Percentiles rank a stretch among this genome's conserved stretches.
These are phyloP conservation scores for Xylariomycetidae sp. DNA, from an alignment of 2,329 filamentous ascomycete genomes.

Conservation along the genomic window DNA sequence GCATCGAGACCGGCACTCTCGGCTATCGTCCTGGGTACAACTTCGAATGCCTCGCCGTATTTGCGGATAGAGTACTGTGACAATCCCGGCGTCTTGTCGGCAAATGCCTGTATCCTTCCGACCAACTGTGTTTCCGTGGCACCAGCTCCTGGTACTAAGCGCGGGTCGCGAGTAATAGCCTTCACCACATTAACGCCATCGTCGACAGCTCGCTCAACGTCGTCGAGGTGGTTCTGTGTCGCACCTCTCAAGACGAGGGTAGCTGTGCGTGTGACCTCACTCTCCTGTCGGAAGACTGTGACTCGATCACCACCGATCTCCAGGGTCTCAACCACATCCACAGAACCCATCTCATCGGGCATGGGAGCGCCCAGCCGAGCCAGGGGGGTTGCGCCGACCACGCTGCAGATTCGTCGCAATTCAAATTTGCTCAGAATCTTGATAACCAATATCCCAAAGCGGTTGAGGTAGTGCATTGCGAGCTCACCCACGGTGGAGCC, in stretches of 20 bases:
- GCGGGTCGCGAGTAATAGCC: slow-evolving; percentile 88
- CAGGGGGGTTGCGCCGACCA: slow-evolving; percentile 93
- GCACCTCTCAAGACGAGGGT: slow-evolving; percentile 92
- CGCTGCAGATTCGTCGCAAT: slow-evolving; percentile 86
- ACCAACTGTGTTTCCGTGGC: slow-evolving; percentile 92
- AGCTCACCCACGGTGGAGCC: slow-evolving; percentile 93
- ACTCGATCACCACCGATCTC: slow-evolving; percentile 98
- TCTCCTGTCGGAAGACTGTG: slow-evolving; percentile 96
- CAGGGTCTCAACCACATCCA: slow-evolving; percentile 92
- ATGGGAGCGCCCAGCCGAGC: slow-evolving; percentile 93
- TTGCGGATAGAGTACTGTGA: slow-evolving; percentile 97
- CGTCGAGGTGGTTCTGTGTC: slow-evolving; percentile 96
- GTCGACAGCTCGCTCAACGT: slow-evolving; percentile 93
- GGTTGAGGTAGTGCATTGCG: slow-evolving; percentile 95
- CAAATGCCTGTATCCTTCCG: slow-evolving; percentile 83
- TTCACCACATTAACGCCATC: slow-evolving; percentile 98
- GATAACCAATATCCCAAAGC: slow-evolving; percentile 91
- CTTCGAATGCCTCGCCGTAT: slow-evolving; percentile 95
- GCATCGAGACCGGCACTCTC: slow-evolving; percentile 94
- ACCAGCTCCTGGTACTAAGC: slow-evolving; percentile 88
- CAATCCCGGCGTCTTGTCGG: slow-evolving; percentile 86
- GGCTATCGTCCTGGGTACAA: slow-evolving; percentile 86
- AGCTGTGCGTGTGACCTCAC: slow-evolving; percentile 84
- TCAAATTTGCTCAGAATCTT: slow-evolving; percentile 98
- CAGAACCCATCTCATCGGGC: slow-evolving; percentile 97